A percentile compares a stretch with the other conserved stretches of the same genome.
Conservation (phyloP, 768 basidiomycete genomes). For the Tulasnella sp. region DNA sequence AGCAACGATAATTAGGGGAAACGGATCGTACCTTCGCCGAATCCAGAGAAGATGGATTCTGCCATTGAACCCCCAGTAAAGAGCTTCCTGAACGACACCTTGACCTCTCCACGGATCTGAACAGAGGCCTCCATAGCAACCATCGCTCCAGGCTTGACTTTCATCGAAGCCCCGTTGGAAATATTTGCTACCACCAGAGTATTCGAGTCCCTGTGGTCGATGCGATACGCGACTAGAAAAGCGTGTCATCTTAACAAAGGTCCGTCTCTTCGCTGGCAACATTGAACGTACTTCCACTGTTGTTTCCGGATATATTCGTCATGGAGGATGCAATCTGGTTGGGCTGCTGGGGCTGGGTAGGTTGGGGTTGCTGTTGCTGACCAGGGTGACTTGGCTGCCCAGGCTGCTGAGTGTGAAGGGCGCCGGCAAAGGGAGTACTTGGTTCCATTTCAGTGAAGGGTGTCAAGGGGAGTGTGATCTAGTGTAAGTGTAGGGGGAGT, state of each 20-base stretch:
- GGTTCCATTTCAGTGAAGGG: not conserved
- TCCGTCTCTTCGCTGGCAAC: not conserved
- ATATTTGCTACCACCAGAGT: constrained; percentile 35
- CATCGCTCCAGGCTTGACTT: constrained; percentile 38
- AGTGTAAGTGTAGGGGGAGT: not conserved
- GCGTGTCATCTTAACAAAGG: not conserved
- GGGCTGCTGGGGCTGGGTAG: not conserved
- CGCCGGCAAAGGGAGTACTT: not conserved
- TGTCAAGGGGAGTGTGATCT: not conserved
- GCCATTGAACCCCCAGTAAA: constrained; percentile 34
- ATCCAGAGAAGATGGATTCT: constrained; percentile 26
- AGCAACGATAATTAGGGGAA: too few relatives aligned
- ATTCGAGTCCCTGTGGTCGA: constrained; percentile 39
- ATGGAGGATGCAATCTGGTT: not conserved
- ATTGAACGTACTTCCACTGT: not conserved
- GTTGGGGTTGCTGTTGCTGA: not conserved
- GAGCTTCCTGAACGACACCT: constrained; percentile 33
- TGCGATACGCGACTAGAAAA: constrained; percentile 30
- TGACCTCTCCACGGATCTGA: constrained; percentile 36
- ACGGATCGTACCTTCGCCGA: constrained; percentile 28
- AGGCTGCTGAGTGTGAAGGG: constrained; percentile 31
- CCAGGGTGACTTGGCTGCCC: not conserved
- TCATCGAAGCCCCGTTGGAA: constrained; percentile 35
- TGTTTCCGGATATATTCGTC: not conserved
- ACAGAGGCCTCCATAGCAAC: constrained; percentile 38